phyloP scores from a whole-genome alignment of 2,329 filamentous ascomycete genomes.

The Fusarium oligoseptatum region DNA sequence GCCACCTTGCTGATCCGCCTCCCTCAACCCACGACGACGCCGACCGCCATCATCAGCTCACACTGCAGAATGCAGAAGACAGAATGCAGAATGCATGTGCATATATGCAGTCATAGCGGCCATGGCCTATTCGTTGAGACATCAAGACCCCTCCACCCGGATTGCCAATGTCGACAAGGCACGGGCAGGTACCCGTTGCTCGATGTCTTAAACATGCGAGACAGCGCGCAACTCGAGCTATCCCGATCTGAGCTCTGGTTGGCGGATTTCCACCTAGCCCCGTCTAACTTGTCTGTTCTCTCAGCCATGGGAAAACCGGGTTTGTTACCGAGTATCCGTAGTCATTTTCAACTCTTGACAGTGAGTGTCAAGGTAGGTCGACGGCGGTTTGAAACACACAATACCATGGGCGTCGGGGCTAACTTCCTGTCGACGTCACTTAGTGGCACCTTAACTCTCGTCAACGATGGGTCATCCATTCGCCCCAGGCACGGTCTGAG shows the following conservation, averaged over 20 bases:
- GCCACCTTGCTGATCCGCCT: not conserved
- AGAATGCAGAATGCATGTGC: not conserved
- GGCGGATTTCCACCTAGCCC: not conserved
- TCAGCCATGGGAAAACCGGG: not conserved
- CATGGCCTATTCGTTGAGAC: conserved; percentile 8
- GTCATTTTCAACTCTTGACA: not conserved
- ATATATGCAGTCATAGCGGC: conserved; percentile 4
- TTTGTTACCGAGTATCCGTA: not conserved
- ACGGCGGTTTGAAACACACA: not conserved
- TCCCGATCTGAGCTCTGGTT: not conserved
- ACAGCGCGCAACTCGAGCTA: not conserved
- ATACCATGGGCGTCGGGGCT: not conserved
- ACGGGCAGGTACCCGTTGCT: conserved; percentile 9
- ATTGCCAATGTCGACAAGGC: conserved; percentile 1
- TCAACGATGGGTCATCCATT: not conserved
- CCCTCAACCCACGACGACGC: not conserved
- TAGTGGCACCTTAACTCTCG: not conserved
- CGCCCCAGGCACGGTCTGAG: not conserved
- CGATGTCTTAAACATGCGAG: conserved; percentile 1
- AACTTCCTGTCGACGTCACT: not conserved
- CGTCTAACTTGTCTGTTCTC: not conserved
- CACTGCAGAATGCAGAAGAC: not conserved
- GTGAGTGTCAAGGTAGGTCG: not conserved
- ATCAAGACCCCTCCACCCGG: conserved; percentile 10
- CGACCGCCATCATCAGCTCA: not conserved